Evolutionary conservation across 139 green algal species (phyloP).

Genomic region (Chlamydomonas sp.): DNA sequence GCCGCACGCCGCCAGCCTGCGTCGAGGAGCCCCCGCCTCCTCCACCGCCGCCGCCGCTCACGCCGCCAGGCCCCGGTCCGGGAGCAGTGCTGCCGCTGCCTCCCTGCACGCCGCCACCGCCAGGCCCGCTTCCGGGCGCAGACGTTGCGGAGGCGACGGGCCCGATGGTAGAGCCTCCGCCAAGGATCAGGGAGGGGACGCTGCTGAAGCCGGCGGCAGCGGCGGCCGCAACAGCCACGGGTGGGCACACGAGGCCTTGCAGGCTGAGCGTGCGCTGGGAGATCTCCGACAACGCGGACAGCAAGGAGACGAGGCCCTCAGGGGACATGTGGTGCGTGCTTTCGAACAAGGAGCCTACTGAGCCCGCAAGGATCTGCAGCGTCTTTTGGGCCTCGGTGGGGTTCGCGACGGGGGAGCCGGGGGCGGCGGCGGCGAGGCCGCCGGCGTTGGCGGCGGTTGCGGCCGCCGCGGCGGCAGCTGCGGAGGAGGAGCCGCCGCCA

Average conservation of each 20-base stretch:
- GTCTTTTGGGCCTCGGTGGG: constrained; percentile 10
- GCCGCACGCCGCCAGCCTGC: constrained; percentile 23
- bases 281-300: constrained; percentile 53
- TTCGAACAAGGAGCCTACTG: constrained; percentile 78
- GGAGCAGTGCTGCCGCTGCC: neutral
- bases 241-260: neutral
- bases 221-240: neutral
- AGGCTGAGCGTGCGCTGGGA: constrained; percentile 42
- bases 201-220: neutral
- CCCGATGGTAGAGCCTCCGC: too few species aligned
- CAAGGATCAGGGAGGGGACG: neutral
- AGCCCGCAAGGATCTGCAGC: constrained; percentile 40
- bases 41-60: neutral
- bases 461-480: neutral
- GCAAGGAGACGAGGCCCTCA: constrained; percentile 70
- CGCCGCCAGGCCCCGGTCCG: neutral
- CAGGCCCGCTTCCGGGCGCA: neutral
- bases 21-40: neutral
- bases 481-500: neutral
- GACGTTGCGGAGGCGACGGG: neutral
- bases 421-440: neutral
- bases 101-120: neutral
- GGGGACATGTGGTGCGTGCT: constrained; percentile 65
- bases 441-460: neutral
- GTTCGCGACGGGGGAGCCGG: neutral